Evolutionary conservation across 129 eudicot species (phyloP).

Genomic region (Helianthus tuberosus): DNA sequence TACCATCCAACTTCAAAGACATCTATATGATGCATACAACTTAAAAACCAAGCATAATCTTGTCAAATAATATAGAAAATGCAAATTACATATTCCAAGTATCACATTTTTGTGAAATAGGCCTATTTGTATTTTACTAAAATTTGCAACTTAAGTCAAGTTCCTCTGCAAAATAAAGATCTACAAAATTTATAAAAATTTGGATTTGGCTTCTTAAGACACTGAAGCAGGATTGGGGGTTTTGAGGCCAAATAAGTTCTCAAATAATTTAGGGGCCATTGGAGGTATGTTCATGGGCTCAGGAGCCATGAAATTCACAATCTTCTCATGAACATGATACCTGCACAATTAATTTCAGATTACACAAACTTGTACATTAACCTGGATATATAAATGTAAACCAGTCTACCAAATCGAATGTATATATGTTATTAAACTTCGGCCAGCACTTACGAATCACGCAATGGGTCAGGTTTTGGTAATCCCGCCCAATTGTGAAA

Average conservation of each 20-base stretch:
- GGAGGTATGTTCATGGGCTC: conserved; percentile 65
- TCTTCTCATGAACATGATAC: conserved; percentile 84
- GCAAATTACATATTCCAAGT: too few relatives aligned
- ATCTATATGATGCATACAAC: too few relatives aligned
- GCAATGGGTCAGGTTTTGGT: too few relatives aligned
- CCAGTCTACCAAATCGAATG: background rate
- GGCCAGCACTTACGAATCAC: too few relatives aligned
- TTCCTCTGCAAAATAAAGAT: background rate
- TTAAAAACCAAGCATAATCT: too few relatives aligned
- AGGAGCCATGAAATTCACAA: conserved; percentile 93
- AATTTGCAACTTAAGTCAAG: too few relatives aligned
- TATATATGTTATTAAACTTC: too few relatives aligned
- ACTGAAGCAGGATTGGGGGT: conserved; percentile 39
- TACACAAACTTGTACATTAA: background rate
- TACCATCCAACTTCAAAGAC: too few relatives aligned
- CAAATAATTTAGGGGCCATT: conserved; percentile 76
- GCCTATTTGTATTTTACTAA: too few relatives aligned
- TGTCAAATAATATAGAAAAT: too few relatives aligned
- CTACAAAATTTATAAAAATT: conserved; percentile 14
- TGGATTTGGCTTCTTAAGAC: conserved; percentile 6
- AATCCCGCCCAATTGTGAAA: background rate
- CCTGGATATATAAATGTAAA: background rate
- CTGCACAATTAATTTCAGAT: conserved; percentile 40
- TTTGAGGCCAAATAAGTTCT: conserved; percentile 71
- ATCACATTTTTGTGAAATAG: too few relatives aligned